These are phyloP conservation scores for Pythium oligandrum DNA, from an alignment of 352 stramenopile species.

Conservation along the genomic window DNA sequence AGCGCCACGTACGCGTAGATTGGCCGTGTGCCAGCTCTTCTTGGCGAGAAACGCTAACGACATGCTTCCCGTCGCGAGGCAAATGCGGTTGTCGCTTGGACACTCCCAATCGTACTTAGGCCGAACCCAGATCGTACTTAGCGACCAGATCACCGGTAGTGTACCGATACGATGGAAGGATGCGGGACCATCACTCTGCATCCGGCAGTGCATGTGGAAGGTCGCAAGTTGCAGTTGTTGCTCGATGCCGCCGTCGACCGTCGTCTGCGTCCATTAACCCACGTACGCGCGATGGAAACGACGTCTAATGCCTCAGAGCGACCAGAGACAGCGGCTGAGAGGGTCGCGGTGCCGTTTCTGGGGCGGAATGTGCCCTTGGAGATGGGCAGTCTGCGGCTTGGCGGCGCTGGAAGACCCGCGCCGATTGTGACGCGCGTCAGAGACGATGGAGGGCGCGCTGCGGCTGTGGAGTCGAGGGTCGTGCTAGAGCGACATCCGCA, in stretches of 20 bases:
- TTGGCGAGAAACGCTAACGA: conserved; percentile 93
- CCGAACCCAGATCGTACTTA: too few relatives aligned
- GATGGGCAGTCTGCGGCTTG: conserved; percentile 51
- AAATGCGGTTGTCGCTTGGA: too few relatives aligned
- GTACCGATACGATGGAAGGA: too few relatives aligned
- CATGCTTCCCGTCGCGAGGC: conserved; percentile 27
- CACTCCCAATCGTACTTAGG: too few relatives aligned
- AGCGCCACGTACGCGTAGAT: conserved; percentile 69
- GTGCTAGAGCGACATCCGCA: conserved; percentile 23
- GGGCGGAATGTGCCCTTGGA: conserved; percentile 26
- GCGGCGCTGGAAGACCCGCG: conserved; percentile 38
- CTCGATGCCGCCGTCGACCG: too few relatives aligned
- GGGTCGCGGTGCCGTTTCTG: conserved; percentile 15
- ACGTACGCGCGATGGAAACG: conserved; percentile 4
- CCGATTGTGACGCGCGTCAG: conserved; percentile 6
- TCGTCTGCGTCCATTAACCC: too few relatives aligned
- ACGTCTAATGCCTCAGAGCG: not conserved
- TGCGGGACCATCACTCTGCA: too few relatives aligned
- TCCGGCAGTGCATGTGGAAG: too few relatives aligned
- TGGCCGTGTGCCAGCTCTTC: conserved; percentile 98
- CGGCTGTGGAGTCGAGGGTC: not conserved
- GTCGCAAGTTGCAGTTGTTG: too few relatives aligned
- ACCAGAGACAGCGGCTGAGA: not conserved
- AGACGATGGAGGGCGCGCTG: not conserved
- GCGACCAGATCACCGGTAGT: too few relatives aligned